Base-by-base conservation (phyloP, 2,329 filamentous ascomycete genomes). In the Metarhizium humberi region DNA sequence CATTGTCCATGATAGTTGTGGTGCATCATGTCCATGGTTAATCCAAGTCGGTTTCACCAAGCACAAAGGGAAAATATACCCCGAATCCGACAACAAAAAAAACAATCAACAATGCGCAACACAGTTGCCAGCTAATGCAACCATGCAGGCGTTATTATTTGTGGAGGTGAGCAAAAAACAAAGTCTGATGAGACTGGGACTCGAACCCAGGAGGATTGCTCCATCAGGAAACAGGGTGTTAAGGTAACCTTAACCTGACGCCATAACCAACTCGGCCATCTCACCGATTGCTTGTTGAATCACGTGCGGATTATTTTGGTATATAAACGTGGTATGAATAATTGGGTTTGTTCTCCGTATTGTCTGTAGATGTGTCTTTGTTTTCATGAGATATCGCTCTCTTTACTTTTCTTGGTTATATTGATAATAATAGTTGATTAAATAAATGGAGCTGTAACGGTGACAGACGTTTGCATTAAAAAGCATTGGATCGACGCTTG, bases 191-290 rank as follows among this genome's bases (percentile, higher is more conserved):
- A 66, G 66, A 68, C 64, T 65, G 64, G 66, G 65, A 67, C 64
- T 69, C 63, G 66, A 67, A 67, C 66, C 66, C 65, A 67, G 65
- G 65, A 67, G 65, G 65, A 67, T 67, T 67, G 63, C 65, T 67
- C 65, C 65, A 67, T 56, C 64, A 68, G 64, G 66, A 68, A 62
- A 50, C 50, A 52, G 48, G 25, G 30, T 62, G 59, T 63, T 61
- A 62, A 66, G 63, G 62, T 63, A 18, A 62, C 66, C 66, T 68
- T 67, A 68, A 68, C 66, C 64, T 68, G 64, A 58, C 66, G 66
- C 66, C 66, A 68, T 68, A 67, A 68, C 66, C 53, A 55, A 55
- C 54, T 55, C 54, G 54, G 54, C 54, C 54, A 55, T 55, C 54
- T 55, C 54, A 55, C 54, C 54, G 5, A 20, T 8, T 47, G 3